Percentiles rank a stretch among this genome's conserved stretches.
Evolutionary conservation across 306 rosid species (phyloP).

Genomic region (Macrotyloma uniflorum): DNA sequence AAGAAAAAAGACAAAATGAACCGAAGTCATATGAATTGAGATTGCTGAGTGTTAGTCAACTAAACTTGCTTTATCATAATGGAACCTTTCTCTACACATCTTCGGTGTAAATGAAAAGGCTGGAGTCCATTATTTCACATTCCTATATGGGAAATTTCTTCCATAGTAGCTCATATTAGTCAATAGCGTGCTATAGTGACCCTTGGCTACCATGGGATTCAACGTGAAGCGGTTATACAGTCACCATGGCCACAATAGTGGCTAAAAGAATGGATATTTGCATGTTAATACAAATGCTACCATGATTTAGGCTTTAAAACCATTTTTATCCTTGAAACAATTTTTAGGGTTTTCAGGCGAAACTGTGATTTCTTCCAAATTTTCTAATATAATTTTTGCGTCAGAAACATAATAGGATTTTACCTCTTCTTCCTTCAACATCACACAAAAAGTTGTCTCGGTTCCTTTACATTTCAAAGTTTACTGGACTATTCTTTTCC

Average conservation of each 20-base stretch:
- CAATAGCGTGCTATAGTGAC: not conserved
- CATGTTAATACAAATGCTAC: not conserved
- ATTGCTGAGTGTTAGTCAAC: not conserved
- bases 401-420: not conserved
- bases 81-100: not conserved
- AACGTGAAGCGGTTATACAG: not conserved
- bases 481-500: not conserved
- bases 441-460: not conserved
- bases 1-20: not conserved
- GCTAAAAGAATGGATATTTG: not conserved
- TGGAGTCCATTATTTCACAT: not conserved
- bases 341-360: not conserved
- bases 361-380: not conserved
- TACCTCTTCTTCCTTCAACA: not conserved
- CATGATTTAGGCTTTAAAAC: no score
- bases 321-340: not conserved
- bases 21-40: not conserved
- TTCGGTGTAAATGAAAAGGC: constrained; percentile 2
- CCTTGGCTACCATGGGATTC: not conserved
- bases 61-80: not conserved
- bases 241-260: not conserved
- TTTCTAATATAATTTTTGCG: not conserved
- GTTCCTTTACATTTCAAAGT: not conserved
- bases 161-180: not conserved
- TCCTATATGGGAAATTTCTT: not conserved